phyloP scores from a whole-genome alignment of 805 yeast genomes.

The Saturnispora besseyi region DNA sequence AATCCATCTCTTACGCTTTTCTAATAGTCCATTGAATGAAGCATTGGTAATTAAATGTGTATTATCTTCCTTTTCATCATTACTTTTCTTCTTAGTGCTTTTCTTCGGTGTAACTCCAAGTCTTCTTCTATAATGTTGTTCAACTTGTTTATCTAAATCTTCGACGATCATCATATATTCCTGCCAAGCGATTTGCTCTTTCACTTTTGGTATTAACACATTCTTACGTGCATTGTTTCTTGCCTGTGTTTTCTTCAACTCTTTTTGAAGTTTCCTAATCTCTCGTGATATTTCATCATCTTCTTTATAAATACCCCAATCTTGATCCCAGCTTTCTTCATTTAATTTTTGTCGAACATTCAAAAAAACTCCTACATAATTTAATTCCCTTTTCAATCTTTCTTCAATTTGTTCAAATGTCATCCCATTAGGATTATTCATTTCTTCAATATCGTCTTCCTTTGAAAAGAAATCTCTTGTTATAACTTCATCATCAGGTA shows the following conservation, averaged over 20 bases:
- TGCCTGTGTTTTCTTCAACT: conserved; percentile 50
- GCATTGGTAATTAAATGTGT: conserved; percentile 68
- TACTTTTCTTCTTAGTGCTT: conserved; percentile 40
- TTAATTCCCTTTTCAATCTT: conserved; percentile 74
- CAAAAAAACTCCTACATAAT: conserved; percentile 83
- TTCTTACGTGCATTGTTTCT: conserved; percentile 63
- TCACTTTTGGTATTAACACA: conserved; percentile 59
- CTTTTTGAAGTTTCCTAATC: conserved; percentile 61
- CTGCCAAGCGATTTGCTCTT: conserved; percentile 89
- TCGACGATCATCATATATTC: conserved; percentile 86
- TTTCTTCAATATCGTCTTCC: conserved; percentile 34
- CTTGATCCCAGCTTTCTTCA: conserved; percentile 35
- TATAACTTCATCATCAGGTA: conserved; percentile 35
- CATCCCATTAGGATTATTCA: conserved; percentile 27
- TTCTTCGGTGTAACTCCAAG: conserved; percentile 60
- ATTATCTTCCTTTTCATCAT: conserved; percentile 20
- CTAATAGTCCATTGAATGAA: conserved; percentile 70
- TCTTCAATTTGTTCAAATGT: conserved; percentile 84
- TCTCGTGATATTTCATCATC: conserved; percentile 93
- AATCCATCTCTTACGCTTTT: conserved; percentile 85
- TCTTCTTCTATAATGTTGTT: conserved; percentile 82
- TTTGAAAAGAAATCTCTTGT: conserved; percentile 4
- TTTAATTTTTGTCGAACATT: conserved; percentile 39
- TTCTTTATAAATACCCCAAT: conserved; percentile 74
- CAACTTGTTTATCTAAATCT: conserved; percentile 93